Conservation (phyloP, 2,329 filamentous ascomycete species). For the Colletotrichum horii region DNA sequence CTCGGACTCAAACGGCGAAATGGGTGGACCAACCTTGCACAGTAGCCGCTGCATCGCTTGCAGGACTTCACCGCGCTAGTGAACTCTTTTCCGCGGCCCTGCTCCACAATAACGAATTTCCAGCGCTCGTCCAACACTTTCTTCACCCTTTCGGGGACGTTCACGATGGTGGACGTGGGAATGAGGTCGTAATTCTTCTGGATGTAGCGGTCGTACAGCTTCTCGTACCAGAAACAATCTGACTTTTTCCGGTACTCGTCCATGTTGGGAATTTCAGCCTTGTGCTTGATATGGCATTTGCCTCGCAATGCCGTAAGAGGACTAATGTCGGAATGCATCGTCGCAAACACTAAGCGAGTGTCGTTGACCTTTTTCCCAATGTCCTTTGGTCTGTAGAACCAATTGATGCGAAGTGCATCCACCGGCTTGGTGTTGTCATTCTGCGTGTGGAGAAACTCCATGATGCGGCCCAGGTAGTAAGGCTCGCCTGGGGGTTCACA, state of each 20-base stretch:
- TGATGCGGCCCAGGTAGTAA: slow-evolving; percentile 96
- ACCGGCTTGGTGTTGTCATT: slow-evolving; percentile 76
- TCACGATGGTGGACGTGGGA: slow-evolving; percentile 89
- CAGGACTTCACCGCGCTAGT: slow-evolving; percentile 96
- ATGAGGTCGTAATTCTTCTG: slow-evolving; percentile 98
- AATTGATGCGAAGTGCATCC: slow-evolving; percentile 91
- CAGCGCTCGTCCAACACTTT: slow-evolving; percentile 94
- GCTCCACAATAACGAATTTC: slow-evolving; percentile 95
- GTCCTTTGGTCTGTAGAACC: slow-evolving; percentile 97
- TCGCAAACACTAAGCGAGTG: slow-evolving; percentile 89
- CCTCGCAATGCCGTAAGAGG: slow-evolving; percentile 91
- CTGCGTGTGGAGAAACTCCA: slow-evolving; percentile 91
- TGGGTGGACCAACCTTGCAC: slow-evolving; percentile 72
- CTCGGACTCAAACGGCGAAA: neutral
- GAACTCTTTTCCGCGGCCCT: slow-evolving; percentile 90
- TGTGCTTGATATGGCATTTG: slow-evolving; percentile 90
- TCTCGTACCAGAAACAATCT: slow-evolving; percentile 96
- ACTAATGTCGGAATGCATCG: slow-evolving; percentile 98
- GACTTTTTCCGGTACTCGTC: slow-evolving; percentile 84
- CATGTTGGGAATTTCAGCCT: slow-evolving; percentile 81
- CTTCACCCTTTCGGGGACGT: slow-evolving; percentile 94
- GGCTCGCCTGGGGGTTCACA: slow-evolving; percentile 97
- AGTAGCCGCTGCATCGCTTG: slow-evolving; percentile 90
- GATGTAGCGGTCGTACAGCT: slow-evolving; percentile 97
- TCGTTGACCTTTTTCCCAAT: slow-evolving; percentile 92